A percentile compares a stretch with the other conserved stretches of the same genome.
phyloP scores from a whole-genome alignment of 129 eudicot genomes.

The Saposhnikovia divaricata region DNA sequence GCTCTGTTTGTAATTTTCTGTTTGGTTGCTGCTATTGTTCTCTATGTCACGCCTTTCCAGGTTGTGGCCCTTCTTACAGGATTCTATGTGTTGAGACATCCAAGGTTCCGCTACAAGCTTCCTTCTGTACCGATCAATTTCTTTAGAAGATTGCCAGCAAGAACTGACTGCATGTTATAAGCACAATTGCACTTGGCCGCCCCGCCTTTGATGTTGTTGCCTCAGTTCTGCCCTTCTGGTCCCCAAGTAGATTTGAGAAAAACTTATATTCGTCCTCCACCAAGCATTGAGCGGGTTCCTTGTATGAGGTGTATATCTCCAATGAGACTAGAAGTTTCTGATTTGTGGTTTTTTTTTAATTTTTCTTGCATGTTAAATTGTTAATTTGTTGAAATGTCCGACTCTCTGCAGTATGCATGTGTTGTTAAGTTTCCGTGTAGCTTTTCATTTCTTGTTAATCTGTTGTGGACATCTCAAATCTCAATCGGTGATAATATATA shows the following conservation, averaged over 20 bases:
- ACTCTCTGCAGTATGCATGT: slow-evolving; percentile 3
- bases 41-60: slow-evolving; percentile 59
- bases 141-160: slow-evolving; percentile 67
- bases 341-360: slow-evolving; percentile 12
- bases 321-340: slow-evolving; percentile 26
- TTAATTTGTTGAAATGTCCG: slow-evolving; percentile 16
- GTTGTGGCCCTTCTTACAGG: slow-evolving; percentile 46
- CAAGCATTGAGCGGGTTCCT: neutral
- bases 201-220: neutral
- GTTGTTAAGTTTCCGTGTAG: slow-evolving; percentile 5
- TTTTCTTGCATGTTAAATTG: slow-evolving; percentile 17
- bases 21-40: slow-evolving; percentile 41
- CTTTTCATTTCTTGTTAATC: slow-evolving; percentile 20
- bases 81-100: slow-evolving; percentile 50
- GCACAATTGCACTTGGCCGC: neutral
- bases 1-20: slow-evolving; percentile 53
- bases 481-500: slow-evolving; percentile 18
- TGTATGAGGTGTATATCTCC: slow-evolving; percentile 11
- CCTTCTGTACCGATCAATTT: slow-evolving; percentile 60
- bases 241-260: neutral
- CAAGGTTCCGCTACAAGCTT: slow-evolving; percentile 68
- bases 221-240: neutral
- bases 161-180: slow-evolving; percentile 65
- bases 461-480: slow-evolving; percentile 12
- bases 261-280: neutral